Evolutionary conservation across 768 basidiomycete species (phyloP).

Genomic region (Boletus rubropictus): DNA sequence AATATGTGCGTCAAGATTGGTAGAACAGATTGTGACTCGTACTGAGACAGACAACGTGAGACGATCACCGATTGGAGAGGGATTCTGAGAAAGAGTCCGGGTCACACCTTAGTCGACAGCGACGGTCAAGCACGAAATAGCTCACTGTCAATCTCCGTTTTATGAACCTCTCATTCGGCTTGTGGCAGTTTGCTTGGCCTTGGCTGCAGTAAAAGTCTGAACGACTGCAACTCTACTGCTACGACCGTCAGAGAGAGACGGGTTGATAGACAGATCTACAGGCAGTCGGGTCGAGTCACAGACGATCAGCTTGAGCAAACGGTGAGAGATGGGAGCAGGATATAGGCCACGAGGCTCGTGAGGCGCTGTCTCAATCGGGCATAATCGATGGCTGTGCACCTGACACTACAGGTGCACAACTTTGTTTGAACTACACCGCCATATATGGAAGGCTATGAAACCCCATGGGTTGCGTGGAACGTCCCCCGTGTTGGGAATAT

Average conservation of each 20-base stretch:
- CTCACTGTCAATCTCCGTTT: constrained; percentile 3
- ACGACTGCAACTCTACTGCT: background rate
- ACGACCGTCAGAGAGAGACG: background rate
- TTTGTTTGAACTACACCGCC: no score
- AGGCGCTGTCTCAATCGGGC: constrained; percentile 6
- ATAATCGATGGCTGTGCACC: constrained; percentile 23
- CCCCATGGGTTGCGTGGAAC: constrained; percentile 5
- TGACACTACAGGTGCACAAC: no score
- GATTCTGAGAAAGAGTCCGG: constrained; percentile 7
- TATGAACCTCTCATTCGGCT: background rate
- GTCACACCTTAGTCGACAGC: background rate
- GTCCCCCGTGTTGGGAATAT: no score
- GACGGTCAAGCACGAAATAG: background rate
- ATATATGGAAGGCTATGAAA: constrained; percentile 19
- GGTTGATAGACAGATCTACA: constrained; percentile 10
- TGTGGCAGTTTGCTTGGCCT: constrained; percentile 6
- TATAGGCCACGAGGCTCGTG: constrained; percentile 7
- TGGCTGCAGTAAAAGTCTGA: constrained; percentile 1
- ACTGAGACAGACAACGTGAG: constrained; percentile 5
- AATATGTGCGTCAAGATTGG: background rate
- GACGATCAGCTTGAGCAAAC: constrained; percentile 3
- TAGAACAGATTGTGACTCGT: constrained; percentile 11
- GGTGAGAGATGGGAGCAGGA: constrained; percentile 16
- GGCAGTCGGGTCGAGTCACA: constrained; percentile 15
- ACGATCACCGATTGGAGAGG: background rate